A percentile compares a stretch with the other conserved stretches of the same genome.
Conservation (phyloP, 176 grass and related monocot species). For the Zea mays region DNA sequence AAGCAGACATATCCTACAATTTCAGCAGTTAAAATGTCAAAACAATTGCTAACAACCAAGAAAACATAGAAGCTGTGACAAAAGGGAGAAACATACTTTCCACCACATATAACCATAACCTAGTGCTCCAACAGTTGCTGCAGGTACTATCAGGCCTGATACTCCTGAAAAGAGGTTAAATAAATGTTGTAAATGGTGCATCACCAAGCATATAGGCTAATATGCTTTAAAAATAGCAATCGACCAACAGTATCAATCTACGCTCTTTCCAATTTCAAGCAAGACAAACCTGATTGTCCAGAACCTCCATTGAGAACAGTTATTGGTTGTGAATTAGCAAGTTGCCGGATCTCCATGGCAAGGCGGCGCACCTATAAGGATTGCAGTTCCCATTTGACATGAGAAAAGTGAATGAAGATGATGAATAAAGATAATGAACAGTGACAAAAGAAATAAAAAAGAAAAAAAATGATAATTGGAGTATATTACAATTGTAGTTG, state of each 20-base stretch:
- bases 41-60: constrained; percentile 16
- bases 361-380: constrained; percentile 62
- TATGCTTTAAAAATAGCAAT: neutral
- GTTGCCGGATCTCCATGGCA: constrained; percentile 63
- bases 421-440: neutral
- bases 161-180: constrained; percentile 54
- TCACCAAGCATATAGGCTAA: constrained; percentile 26
- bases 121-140: constrained; percentile 81
- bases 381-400: constrained; percentile 24
- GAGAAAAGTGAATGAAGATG: constrained; percentile 33
- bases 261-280: constrained; percentile 9
- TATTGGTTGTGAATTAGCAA: constrained; percentile 52
- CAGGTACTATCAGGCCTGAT: constrained; percentile 78
- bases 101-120: constrained; percentile 99
- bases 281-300: constrained; percentile 68
- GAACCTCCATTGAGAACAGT: constrained; percentile 77
- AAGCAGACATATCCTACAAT: constrained; percentile 3
- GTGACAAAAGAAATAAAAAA: neutral
- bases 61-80: constrained; percentile 33
- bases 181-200: constrained; percentile 8
- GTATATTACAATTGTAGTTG: neutral
- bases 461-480: too few relatives aligned
- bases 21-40: neutral
- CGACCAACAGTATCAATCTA: neutral
- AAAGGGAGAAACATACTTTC: constrained; percentile 63